Base-by-base conservation (phyloP, 1,284 basidiomycete genomes). In the Tilletia caries region DNA sequence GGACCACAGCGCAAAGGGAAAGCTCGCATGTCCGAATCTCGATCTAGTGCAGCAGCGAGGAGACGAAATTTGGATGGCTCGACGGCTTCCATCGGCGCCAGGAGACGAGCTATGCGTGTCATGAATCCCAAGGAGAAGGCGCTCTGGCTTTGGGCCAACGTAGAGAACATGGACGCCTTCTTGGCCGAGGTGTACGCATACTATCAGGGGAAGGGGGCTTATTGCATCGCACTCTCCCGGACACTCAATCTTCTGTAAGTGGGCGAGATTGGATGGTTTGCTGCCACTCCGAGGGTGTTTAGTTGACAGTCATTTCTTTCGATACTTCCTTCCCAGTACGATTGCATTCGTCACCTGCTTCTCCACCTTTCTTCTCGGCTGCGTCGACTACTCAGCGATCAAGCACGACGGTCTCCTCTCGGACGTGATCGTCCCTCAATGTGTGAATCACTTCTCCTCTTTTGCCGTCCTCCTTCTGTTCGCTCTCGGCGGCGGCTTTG, bases 121-220 rank as follows among this genome's bases (percentile, higher is more conserved):
- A 62, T 62, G 58, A 34, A 25, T n/a, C 27, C 32, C 29, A 62
- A 34, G 58, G 58, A 62, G 32, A 62, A 62, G 75, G 95, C 95
- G 0, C 83, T 98, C 54, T 99, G 96, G 96, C 91, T 92, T 73
- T 99, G 96, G 96, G 93, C 96, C 72, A 99, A 98, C 82, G 92
- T 98, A 8, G 92, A 93, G 80, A 95, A 98, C 82, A 87, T 98
- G 48, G 95, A 99, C 80, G 89, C 89, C 6, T 98, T 96, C 84
- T 85, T 99, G 37, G 92, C 95, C 85, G 93, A 97, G 77, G 86
- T 86, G 1, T 98, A 99, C 83, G 87, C 88, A 66, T 98, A 98
- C 83, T 99, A 98, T 82, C 90, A 92, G 77, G 94, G 94, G 41
- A 96, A 97, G 80, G 95, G 95, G 0, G 90, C 96, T 65, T 95